Base-by-base conservation (phyloP, 1,284 basidiomycete species). In the Ganoderma lucidum region DNA sequence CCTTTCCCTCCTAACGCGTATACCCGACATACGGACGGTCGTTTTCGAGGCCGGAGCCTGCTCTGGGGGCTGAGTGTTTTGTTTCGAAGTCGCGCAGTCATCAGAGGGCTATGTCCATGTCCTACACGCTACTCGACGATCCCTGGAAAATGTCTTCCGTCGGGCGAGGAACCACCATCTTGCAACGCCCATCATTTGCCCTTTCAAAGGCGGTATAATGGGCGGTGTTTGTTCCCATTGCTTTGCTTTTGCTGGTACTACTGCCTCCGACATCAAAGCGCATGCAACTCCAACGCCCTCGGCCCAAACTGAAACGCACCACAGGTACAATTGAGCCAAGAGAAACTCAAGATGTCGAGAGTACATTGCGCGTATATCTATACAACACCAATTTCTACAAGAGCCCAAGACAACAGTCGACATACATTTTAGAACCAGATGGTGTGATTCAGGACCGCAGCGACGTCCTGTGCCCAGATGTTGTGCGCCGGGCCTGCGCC, bases 401-500 rank as follows among this genome's bases (percentile, higher is more conserved):
- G 15, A 45, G 6, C 44, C 44, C 17, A 45, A 17, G 44, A 19
- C 42, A 17, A 15, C 14, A 17, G 4, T 12, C 10, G 41, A 15
- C 10, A 35, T 8, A 35, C 8, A 35, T 1, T 5, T 45, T 9
- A n/a, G 44, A 45, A 63, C 62, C 62, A 63, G 62, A 63, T 45
- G 28, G 35, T 55, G 4, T n/a, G 19, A 14, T 55, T 62, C 19
- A 78, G 63, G 4, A 76, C 61, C 19, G 62, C 41, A 15, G 70
- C 73, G 35, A 78, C 68, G 4, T 67, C 62, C 59, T 76, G 61
- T 3, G 69, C 79, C 69, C 77, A 79, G 56, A 79, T 78, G 30
- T 73, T 67, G 30, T 80, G 79, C n/a, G 67, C 62, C 32, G 63
- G 64, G 59, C 70, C 76, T 76, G 12, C 10, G 35, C 3, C 6